phyloP scores from a whole-genome alignment of 805 yeast genomes.

The Starmerella bacillaris region DNA sequence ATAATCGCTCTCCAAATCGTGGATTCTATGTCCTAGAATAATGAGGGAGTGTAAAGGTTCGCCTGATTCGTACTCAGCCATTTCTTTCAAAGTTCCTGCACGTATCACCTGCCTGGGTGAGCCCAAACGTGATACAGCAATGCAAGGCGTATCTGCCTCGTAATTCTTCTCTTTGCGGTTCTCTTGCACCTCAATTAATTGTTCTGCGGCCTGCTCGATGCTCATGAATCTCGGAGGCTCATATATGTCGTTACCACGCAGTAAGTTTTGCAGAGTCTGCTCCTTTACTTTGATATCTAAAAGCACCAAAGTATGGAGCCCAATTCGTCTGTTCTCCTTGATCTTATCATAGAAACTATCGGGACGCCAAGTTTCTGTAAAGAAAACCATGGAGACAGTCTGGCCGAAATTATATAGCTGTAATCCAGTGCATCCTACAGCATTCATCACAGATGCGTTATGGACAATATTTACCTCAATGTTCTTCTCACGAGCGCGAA shows the following conservation, averaged over 20 bases:
- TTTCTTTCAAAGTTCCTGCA: constrained; percentile 65
- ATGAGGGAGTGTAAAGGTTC: constrained; percentile 86
- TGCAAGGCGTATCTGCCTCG: constrained; percentile 75
- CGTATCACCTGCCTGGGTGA: constrained; percentile 66
- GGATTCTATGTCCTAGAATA: constrained; percentile 79
- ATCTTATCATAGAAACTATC: constrained; percentile 84
- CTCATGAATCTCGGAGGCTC: constrained; percentile 97
- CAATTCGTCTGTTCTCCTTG: constrained; percentile 74
- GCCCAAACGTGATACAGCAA: constrained; percentile 82
- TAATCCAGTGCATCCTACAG: constrained; percentile 94
- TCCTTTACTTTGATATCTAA: constrained; percentile 92
- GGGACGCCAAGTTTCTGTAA: constrained; percentile 91
- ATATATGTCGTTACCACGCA: constrained; percentile 75
- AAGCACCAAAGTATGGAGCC: constrained; percentile 74
- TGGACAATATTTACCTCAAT: constrained; percentile 71
- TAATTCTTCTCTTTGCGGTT: constrained; percentile 58
- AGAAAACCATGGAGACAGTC: constrained; percentile 89
- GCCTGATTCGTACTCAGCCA: constrained; percentile 74
- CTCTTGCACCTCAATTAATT: constrained; percentile 76
- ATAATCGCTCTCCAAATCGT: constrained; percentile 79
- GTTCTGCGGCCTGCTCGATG: constrained; percentile 74
- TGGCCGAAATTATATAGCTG: constrained; percentile 92
- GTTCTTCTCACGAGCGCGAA: constrained; percentile 72
- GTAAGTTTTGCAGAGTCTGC: constrained; percentile 85
- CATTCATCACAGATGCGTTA: constrained; percentile 95